These are phyloP conservation scores for Agarophyton chilense DNA, from an alignment of 23 red algal genomes.

Conservation along the genomic window DNA sequence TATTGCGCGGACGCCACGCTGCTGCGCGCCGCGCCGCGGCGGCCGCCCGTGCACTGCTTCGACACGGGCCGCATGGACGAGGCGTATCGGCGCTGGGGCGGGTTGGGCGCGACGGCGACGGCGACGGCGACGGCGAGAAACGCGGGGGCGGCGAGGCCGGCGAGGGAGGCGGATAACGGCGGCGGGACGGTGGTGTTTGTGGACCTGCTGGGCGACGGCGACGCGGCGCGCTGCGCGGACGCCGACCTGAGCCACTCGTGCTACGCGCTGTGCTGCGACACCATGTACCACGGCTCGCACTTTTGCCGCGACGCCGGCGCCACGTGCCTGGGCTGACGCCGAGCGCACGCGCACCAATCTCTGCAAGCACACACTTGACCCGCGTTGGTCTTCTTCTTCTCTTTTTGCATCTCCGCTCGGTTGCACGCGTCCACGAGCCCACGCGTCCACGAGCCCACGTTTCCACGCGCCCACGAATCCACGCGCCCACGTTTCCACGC, in stretches of 20 bases:
- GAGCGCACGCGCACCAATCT: too few relatives aligned
- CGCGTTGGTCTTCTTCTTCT: too few relatives aligned
- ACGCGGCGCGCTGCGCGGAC: neutral
- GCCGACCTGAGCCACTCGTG: neutral
- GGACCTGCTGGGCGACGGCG: neutral
- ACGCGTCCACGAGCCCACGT: too few relatives aligned
- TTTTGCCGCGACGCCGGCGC: conserved; percentile 3
- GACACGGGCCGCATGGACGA: neutral
- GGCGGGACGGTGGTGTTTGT: neutral
- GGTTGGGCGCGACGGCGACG: neutral
- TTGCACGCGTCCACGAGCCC: too few relatives aligned
- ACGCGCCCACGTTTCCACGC: too few relatives aligned
- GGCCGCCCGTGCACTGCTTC: neutral
- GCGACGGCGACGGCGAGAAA: too few relatives aligned
- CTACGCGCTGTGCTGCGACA: conserved; percentile 39
- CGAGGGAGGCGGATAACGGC: neutral
- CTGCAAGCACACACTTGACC: too few relatives aligned
- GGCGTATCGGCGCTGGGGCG: neutral
- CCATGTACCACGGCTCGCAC: conserved; percentile 14
- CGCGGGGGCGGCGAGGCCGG: neutral
- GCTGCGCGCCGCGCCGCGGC: neutral
- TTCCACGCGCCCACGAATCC: too few relatives aligned
- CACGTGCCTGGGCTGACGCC: neutral
- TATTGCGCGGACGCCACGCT: conserved; percentile 28
- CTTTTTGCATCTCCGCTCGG: too few relatives aligned